Evolutionary conservation across 169 alveolate genomes (phyloP), one percentile per base, ranked within the genome.

Genomic region (Miamiensis avidus): DNA sequence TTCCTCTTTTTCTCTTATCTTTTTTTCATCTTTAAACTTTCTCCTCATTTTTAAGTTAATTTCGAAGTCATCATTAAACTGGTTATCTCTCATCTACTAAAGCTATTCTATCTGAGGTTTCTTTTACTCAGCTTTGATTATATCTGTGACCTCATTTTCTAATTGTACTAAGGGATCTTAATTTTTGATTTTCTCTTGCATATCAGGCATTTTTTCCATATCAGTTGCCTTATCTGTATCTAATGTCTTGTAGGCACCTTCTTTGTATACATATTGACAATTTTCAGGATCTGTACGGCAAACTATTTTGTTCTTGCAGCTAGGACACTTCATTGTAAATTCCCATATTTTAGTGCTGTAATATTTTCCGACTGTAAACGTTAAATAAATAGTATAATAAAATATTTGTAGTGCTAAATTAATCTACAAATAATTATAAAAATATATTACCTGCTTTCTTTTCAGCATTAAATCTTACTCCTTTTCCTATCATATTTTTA

Each of bases 221-320:
- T 34, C 27, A 31, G 26, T 27, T 20, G 15, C 11, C 65, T 29
- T 31, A 69, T 33, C 26, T 25, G 26, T 1, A 32, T 25, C 72
- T 72, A 82, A 83, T 32, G 49, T 77, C 76, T 76, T 73, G 27
- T 76, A 31, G 29, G 88, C 91, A 25, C 88, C 91, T 77, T 82
- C 81, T 27, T 29, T 76, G 34, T 82, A 87, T 31, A 28, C 31
- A 49, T 87, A 87, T 26, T 87, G 85, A 29, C 87, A 73, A 76
- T 87, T 81, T 77, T 87, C 88, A 31, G 91, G 91, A 31, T 87
- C 88, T 34, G 91, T 82, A n/a, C 82, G 73, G 15, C 78, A 74
- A n/a, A 87, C 78, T 0, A 87, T 87, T 32, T 30, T 76, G 65
- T 82, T 76, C 82, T 82, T 78, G 31, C 88, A 87, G 69, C 77